These are phyloP conservation scores for Penicillium brevicompactum DNA, from an alignment of 2,329 filamentous ascomycete species.

Conservation along the genomic window DNA sequence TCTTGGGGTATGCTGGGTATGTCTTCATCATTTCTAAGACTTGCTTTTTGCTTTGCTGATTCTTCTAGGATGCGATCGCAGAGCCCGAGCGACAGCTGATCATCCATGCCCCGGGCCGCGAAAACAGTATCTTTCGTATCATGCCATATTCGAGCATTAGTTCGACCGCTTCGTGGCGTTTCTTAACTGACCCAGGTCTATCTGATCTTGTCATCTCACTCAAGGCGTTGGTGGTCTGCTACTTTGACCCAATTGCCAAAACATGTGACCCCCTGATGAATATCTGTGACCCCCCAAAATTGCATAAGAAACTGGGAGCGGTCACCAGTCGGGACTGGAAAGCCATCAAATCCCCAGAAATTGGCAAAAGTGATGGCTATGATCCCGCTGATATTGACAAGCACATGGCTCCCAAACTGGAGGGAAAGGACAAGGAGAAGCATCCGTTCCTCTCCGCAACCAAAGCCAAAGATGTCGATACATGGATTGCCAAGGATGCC, in stretches of 20 bases:
- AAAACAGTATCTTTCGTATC: background rate
- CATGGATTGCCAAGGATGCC: background rate
- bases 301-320: background rate
- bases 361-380: background rate
- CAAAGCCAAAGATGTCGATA: background rate
- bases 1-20: conserved; percentile 5
- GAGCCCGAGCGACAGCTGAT: background rate
- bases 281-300: conserved; percentile 1
- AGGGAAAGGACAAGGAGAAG: background rate
- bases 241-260: background rate
- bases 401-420: background rate
- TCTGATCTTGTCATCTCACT: background rate
- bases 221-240: conserved; percentile 1
- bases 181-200: background rate
- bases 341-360: background rate
- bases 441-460: background rate
- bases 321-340: background rate
- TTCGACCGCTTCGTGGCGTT: background rate
- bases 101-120: background rate
- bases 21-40: background rate
- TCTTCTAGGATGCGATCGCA: conserved; percentile 1
- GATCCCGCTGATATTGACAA: background rate
- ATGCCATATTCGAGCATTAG: background rate
- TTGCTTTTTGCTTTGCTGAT: background rate
- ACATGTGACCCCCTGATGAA: background rate